Base-by-base conservation (phyloP, 169 alveolate species). In the Cystoisospora suis region DNA sequence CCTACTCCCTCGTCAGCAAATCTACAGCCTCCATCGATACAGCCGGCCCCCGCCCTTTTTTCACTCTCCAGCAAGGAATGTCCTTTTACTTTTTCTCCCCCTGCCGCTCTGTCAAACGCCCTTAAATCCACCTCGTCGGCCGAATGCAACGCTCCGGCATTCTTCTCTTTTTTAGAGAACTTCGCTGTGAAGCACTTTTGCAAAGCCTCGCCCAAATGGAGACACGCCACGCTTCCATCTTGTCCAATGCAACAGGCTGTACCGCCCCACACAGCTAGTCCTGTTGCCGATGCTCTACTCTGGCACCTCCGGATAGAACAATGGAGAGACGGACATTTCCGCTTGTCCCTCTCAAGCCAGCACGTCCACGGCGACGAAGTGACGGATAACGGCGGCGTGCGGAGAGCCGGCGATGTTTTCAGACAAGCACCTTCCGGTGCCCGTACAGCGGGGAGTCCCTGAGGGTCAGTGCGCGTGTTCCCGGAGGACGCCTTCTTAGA, bases 221-320 rank as follows among this genome's bases (percentile, higher is more conserved):
- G 32, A 17, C 83, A 72, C n/a, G 20, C 23, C 47, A 72, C 83
- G 53, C 83, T 72, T 17, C 83, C 83, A 56, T 72, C 56, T 3
- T 38, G n/a, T 34, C 58, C 83, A 56, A 40, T 72, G 83, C 83
- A 72, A 34, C 83, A 72, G 56, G 53, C 58, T 27, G 53, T 9
- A 29, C 32, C 83, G 32, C 56, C 53, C 83, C 83, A 72, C 47
- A 72, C 58, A 46, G 56, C 58, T 29, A 72, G 83, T 6, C 83
- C 56, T 5, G 83, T 72, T n/a, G 42, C 45, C 42, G 77, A 65
- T 1, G 77, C 40, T 44, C 77, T 36, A 9, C 36, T 44, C 1
- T 36, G 42, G 42, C 77, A 65, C 40, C 34, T 65, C 6, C 45
- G 7, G n/a, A n/a, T n/a, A n/a, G n/a, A n/a, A n/a, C n/a, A n/a